Percentiles rank a stretch among this genome's conserved stretches.
Evolutionary conservation across 1,284 basidiomycete species (phyloP).

Genomic region (Marasmius fiardii): DNA sequence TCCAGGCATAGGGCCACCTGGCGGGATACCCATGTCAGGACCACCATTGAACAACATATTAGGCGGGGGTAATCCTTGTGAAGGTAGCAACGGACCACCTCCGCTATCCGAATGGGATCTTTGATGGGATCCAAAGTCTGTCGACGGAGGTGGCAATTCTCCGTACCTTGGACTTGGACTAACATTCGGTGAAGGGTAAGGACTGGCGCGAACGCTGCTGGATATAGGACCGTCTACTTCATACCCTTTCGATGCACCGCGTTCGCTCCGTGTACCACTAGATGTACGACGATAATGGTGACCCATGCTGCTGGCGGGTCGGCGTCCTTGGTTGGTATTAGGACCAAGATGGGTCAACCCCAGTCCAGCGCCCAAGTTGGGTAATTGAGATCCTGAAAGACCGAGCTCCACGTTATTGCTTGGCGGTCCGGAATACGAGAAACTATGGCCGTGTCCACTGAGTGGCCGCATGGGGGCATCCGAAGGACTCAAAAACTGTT

Average conservation of each 20-base stretch:
- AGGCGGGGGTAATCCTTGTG: neutral
- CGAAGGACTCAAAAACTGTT: conserved; percentile 17
- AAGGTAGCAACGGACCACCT: neutral
- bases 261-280: neutral
- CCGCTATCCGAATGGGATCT: conserved; percentile 9
- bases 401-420: neutral
- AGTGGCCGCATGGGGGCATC: too few species aligned
- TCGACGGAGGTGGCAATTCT: conserved; percentile 13
- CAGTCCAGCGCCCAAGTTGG: conserved; percentile 13
- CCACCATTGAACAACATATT: neutral
- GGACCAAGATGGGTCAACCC: conserved; percentile 1
- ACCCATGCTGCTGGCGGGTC: neutral
- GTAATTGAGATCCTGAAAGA: conserved; percentile 8
- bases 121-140: neutral
- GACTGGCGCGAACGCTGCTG: conserved; percentile 29
- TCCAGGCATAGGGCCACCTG: neutral
- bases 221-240: conserved; percentile 16
- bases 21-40: too few species aligned
- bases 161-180: conserved; percentile 20
- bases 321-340: neutral
- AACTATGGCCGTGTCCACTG: neutral
- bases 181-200: conserved; percentile 40
- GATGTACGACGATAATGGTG: conserved; percentile 7
- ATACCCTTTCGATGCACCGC: neutral
- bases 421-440: conserved; percentile 8